These are phyloP conservation scores for Aspergillus felis DNA, from an alignment of 2,329 filamentous ascomycete species.

Conservation along the genomic window DNA sequence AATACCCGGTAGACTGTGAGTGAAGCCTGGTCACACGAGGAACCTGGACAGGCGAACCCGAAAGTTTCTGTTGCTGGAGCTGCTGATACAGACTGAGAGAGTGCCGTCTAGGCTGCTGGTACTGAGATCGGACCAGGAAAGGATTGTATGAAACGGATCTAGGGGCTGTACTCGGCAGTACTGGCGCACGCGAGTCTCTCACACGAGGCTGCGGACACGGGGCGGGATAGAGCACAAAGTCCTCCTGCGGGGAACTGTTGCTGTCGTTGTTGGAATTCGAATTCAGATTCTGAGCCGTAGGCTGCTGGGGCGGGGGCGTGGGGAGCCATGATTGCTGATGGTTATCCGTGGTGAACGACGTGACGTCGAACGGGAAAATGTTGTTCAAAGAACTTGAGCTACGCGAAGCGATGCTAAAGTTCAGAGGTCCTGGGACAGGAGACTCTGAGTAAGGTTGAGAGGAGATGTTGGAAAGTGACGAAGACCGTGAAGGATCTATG, in stretches of 20 bases:
- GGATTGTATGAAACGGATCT: constrained; percentile 30
- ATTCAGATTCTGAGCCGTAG: constrained; percentile 37
- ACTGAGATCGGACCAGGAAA: constrained; percentile 31
- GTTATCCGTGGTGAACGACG: constrained; percentile 49
- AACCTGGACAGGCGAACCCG: constrained; percentile 35
- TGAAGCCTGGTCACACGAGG: constrained; percentile 38
- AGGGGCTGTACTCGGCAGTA: constrained; percentile 36
- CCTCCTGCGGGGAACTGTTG: constrained; percentile 33
- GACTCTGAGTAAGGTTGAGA: constrained; percentile 37
- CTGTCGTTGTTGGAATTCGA: constrained; percentile 23
- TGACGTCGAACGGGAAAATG: constrained; percentile 39
- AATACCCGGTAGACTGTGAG: constrained; percentile 36
- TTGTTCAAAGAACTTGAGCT: constrained; percentile 40
- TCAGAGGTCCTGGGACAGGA: constrained; percentile 44
- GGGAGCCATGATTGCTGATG: constrained; percentile 46
- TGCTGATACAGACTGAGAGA: constrained; percentile 35
- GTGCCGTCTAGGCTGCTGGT: constrained; percentile 32
- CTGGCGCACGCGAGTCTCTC: constrained; percentile 33
- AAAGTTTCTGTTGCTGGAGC: constrained; percentile 30
- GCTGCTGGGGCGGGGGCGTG: constrained; percentile 41
- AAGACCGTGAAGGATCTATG: constrained; percentile 35
- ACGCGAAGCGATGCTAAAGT: constrained; percentile 41
- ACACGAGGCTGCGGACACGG: constrained; percentile 29
- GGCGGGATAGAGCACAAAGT: constrained; percentile 45
- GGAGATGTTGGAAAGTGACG: constrained; percentile 24